Evolutionary conservation across 108 stramenopile species (phyloP).

Genomic region (Skeletonema potamos): DNA sequence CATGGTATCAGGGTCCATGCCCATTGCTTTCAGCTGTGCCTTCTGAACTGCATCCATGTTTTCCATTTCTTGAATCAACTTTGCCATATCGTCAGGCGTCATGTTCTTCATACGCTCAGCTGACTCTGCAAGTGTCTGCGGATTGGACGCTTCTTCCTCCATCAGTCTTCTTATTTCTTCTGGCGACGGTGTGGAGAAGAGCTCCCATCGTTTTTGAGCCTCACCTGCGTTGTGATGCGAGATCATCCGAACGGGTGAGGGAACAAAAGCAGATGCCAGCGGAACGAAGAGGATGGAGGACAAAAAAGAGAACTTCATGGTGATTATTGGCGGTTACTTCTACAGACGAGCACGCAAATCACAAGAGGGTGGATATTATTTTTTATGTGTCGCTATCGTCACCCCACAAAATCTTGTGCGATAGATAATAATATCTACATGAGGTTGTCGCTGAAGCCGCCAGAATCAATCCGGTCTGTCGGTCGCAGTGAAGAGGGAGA

Average conservation of each 20-base stretch:
- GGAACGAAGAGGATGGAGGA: background rate
- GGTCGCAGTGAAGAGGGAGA: no score
- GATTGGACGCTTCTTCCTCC: conserved; percentile 48
- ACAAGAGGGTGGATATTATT: no score
- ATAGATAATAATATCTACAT: no score
- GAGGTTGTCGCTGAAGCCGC: no score
- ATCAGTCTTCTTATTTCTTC: conserved; percentile 55
- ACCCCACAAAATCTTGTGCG: no score
- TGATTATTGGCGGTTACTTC: background rate
- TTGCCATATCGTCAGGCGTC: conserved; percentile 63
- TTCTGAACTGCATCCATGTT: conserved; percentile 57
- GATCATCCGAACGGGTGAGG: background rate
- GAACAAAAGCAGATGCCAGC: conserved; percentile 5
- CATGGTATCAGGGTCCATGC: conserved; percentile 89
- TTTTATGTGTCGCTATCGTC: no score
- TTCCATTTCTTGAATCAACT: conserved; percentile 66
- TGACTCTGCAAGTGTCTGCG: conserved; percentile 47
- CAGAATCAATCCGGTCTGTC: no score
- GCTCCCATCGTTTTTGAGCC: conserved; percentile 1
- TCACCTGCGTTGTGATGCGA: background rate
- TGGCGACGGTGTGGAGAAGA: conserved; percentile 22
- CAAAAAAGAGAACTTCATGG: conserved; percentile 29
- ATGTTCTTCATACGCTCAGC: conserved; percentile 66
- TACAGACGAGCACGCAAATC: no score
- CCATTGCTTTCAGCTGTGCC: conserved; percentile 62